Percentiles rank a stretch among this genome's conserved stretches.
Evolutionary conservation across 345 rosid species (phyloP).

Genomic region (Dipteronia sinensis): DNA sequence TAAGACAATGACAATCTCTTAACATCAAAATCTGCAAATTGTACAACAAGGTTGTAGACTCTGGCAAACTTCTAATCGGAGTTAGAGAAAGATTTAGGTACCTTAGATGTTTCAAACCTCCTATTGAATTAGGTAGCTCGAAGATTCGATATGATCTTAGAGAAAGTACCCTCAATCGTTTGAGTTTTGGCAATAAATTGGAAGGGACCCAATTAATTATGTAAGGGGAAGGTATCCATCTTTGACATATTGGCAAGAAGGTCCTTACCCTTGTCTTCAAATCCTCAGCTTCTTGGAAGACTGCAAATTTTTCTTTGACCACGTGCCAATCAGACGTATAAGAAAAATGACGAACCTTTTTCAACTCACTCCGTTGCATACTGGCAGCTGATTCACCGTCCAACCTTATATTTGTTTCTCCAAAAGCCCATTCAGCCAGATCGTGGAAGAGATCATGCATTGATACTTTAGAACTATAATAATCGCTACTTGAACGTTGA

Average conservation of each 20-base stretch:
- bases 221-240: too few species aligned
- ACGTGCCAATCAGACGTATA: not conserved
- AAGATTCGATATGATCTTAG: not conserved
- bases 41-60: not conserved
- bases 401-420: not conserved
- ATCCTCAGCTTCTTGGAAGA: not conserved
- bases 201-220: too few species aligned
- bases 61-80: not conserved
- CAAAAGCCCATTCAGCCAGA: not conserved
- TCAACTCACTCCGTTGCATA: too few species aligned
- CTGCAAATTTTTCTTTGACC: not conserved
- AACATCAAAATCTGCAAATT: too few species aligned
- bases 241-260: not conserved
- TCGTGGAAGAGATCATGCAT: conserved; percentile 28
- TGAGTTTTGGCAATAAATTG: not conserved
- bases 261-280: not conserved
- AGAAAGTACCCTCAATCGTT: not conserved
- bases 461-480: not conserved
- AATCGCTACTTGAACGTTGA: not conserved
- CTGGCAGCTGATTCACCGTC: not conserved
- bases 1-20: too few species aligned
- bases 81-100: conserved; percentile 6
- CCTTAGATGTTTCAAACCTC: conserved; percentile 2
- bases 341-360: conserved; percentile 1
- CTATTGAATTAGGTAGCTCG: not conserved